Conservation (phyloP, 257 asterid species). For the Penstemon eatonii region DNA sequence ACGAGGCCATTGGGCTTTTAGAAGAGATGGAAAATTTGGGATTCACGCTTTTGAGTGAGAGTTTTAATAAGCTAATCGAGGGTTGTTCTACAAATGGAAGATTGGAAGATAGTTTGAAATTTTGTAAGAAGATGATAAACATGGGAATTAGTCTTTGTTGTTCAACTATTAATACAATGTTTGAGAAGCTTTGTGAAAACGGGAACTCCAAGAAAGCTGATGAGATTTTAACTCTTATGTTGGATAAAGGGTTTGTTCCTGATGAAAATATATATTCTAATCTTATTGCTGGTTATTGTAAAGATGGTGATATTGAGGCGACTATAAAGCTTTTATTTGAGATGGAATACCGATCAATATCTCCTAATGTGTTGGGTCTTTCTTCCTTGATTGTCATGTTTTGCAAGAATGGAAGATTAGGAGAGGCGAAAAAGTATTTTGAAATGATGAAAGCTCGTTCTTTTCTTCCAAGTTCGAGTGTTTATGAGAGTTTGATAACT, state of each 20-base stretch:
- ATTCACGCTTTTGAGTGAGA: slow-evolving; percentile 55
- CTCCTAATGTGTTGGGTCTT: slow-evolving; percentile 41
- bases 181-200: slow-evolving; percentile 49
- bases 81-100: slow-evolving; percentile 55
- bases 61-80: slow-evolving; percentile 50
- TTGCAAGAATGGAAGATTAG: slow-evolving; percentile 52
- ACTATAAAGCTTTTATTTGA: slow-evolving; percentile 60
- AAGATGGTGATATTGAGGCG: slow-evolving; percentile 45
- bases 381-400: slow-evolving; percentile 41
- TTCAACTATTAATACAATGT: slow-evolving; percentile 48
- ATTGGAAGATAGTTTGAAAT: slow-evolving; percentile 52
- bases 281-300: slow-evolving; percentile 63
- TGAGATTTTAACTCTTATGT: slow-evolving; percentile 54
- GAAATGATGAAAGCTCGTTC: slow-evolving; percentile 41
- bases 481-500: slow-evolving; percentile 38
- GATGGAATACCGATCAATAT: slow-evolving; percentile 62
- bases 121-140: slow-evolving; percentile 53
- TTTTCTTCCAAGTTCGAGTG: slow-evolving; percentile 33
- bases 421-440: slow-evolving; percentile 54
- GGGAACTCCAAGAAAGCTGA: slow-evolving; percentile 57
- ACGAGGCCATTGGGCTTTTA: slow-evolving; percentile 49
- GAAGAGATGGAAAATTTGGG: slow-evolving; percentile 54
- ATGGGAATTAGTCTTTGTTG: slow-evolving; percentile 52
- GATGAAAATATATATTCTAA: slow-evolving; percentile 49
- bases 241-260: slow-evolving; percentile 63